A percentile compares a stretch with the other conserved stretches of the same genome.
phyloP scores from a whole-genome alignment of 1,284 basidiomycete genomes.

The Irpex sp. region DNA sequence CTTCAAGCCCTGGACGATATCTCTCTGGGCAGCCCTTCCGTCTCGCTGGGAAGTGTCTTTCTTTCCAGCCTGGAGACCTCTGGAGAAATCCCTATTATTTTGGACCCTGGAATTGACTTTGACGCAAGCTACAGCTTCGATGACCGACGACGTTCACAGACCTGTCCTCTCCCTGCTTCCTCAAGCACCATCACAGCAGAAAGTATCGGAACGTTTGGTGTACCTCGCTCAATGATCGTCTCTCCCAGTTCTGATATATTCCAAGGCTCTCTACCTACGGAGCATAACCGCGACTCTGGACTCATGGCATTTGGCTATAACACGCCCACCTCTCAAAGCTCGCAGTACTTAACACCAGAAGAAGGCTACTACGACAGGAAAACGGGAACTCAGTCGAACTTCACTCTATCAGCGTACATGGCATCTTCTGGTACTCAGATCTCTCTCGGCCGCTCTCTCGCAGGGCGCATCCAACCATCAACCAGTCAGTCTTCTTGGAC shows the following conservation, averaged over 20 bases:
- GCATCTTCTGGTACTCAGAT: conserved; percentile 10
- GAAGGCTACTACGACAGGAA: conserved; percentile 8
- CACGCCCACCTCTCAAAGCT: background rate
- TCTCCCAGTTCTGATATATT: background rate
- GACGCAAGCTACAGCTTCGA: background rate
- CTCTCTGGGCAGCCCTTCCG: conserved; percentile 40
- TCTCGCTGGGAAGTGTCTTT: conserved; percentile 39
- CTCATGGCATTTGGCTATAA: background rate
- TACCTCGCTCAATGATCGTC: conserved; percentile 1
- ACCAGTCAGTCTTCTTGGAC: background rate
- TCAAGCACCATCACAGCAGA: conserved; percentile 17
- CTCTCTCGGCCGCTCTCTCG: background rate
- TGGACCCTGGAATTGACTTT: conserved; percentile 29
- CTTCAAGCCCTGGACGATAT: conserved; percentile 40
- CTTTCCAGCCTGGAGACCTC: conserved; percentile 39
- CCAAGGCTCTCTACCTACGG: background rate
- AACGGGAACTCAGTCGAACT: conserved; percentile 12
- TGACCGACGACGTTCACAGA: background rate
- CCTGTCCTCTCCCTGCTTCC: conserved; percentile 13
- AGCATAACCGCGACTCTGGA: background rate
- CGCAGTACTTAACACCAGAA: conserved; percentile 3
- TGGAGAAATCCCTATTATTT: conserved; percentile 53
- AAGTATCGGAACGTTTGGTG: conserved; percentile 26
- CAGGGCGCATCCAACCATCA: background rate
- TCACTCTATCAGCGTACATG: conserved; percentile 21